phyloP scores from a whole-genome alignment of 257 asterid genomes.

The Petunia axillaris region DNA sequence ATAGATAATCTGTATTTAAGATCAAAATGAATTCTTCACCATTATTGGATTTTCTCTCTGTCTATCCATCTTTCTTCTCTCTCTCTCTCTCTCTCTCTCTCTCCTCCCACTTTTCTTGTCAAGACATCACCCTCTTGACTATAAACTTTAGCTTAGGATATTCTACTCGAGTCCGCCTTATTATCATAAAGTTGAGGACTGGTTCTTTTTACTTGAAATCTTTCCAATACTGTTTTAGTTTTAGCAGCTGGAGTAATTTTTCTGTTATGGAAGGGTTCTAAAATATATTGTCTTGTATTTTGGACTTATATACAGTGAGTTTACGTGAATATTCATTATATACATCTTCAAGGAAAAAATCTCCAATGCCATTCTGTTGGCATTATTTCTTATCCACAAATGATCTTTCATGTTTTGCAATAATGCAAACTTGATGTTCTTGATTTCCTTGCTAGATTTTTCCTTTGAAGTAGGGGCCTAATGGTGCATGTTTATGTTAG shows the following conservation, averaged over 20 bases:
- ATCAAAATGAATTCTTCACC: neutral
- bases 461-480: slow-evolving; percentile 16
- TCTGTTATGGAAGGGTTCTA: slow-evolving; percentile 5
- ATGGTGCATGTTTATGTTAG: neutral
- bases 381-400: neutral
- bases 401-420: neutral
- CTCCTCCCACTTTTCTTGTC: neutral
- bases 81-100: slow-evolving; percentile 1
- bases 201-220: neutral
- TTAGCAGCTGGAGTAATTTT: slow-evolving; percentile 12
- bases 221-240: slow-evolving; percentile 8
- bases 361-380: slow-evolving; percentile 9
- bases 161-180: neutral
- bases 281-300: slow-evolving; percentile 10
- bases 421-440: neutral
- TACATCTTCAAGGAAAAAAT: slow-evolving; percentile 11
- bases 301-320: slow-evolving; percentile 1
- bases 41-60: neutral
- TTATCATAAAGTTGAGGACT: neutral
- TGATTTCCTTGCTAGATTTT: neutral
- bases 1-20: slow-evolving; percentile 14
- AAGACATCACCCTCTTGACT: neutral
- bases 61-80: neutral
- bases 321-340: neutral
- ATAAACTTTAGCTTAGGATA: neutral